Evolutionary conservation across 441 rosid genomes (phyloP).

Genomic region (Populus hybrid): DNA sequence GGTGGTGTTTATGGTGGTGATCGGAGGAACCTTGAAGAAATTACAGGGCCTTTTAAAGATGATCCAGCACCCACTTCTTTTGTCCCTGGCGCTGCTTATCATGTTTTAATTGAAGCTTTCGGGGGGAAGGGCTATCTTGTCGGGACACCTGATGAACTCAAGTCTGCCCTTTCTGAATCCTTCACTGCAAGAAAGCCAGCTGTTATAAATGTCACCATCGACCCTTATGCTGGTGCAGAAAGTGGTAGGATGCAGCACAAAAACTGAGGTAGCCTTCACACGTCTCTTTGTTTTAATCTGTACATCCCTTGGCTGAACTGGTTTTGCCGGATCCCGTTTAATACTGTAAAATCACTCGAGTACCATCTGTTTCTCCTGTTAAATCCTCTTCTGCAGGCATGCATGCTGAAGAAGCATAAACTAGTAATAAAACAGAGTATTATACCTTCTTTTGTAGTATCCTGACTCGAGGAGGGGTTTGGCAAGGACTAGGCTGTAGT

Average conservation of each 20-base stretch:
- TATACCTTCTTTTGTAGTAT: not conserved
- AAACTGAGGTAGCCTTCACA: constrained; percentile 44
- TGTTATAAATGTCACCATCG: constrained; percentile 70
- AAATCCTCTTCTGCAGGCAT: not conserved
- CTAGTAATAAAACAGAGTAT: no score
- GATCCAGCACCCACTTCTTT: constrained; percentile 98
- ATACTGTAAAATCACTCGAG: not conserved
- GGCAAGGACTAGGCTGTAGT: not conserved
- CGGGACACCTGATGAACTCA: constrained; percentile 75
- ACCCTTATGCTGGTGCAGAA: constrained; percentile 93
- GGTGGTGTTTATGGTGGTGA: constrained; percentile 97
- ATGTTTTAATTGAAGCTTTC: constrained; percentile 78
- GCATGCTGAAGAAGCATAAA: not conserved
- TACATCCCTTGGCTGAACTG: not conserved
- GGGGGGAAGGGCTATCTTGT: constrained; percentile 89
- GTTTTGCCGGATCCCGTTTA: not conserved
- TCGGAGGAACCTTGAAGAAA: constrained; percentile 74
- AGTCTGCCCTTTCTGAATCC: constrained; percentile 68
- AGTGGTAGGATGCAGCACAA: constrained; percentile 95
- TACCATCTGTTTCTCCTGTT: not conserved
- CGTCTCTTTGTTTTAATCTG: not conserved
- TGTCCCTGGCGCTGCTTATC: constrained; percentile 80
- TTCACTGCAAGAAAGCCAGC: constrained; percentile 70
- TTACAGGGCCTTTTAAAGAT: constrained; percentile 68
- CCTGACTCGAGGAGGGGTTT: not conserved